Conservation (phyloP, 2,329 filamentous ascomycete species). For the Aureobasidium sp. region DNA sequence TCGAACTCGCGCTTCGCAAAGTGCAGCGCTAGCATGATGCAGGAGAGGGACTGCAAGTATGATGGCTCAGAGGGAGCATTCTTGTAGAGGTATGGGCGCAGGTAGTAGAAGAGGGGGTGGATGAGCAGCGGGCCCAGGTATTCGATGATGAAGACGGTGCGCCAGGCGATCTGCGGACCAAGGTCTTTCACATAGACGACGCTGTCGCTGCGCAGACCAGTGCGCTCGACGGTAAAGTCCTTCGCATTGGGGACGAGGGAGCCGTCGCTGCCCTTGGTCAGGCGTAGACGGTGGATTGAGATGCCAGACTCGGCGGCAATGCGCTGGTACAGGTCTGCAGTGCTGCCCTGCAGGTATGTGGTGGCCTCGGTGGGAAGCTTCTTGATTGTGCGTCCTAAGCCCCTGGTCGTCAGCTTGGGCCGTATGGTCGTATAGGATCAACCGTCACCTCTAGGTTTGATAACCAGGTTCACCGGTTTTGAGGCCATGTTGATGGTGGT, state of each 20-base stretch:
- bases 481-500: constrained; percentile 24
- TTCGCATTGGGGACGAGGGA: constrained; percentile 47
- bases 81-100: constrained; percentile 65
- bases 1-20: constrained; percentile 94
- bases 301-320: constrained; percentile 47
- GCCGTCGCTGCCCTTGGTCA: constrained; percentile 58
- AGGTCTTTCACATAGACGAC: constrained; percentile 84
- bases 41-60: constrained; percentile 62
- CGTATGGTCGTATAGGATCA: neutral
- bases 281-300: constrained; percentile 50
- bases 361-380: constrained; percentile 49
- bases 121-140: constrained; percentile 88
- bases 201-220: constrained; percentile 50
- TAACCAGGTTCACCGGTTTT: constrained; percentile 33
- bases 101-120: constrained; percentile 62
- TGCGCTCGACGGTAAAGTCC: constrained; percentile 43
- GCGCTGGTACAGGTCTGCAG: constrained; percentile 47
- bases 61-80: constrained; percentile 41
- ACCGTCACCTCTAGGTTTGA: constrained; percentile 35
- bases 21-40: constrained; percentile 67
- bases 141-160: constrained; percentile 88
- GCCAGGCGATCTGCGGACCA: constrained; percentile 88
- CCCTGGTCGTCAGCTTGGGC: constrained; percentile 4
- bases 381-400: constrained; percentile 51
- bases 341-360: constrained; percentile 42